Percentiles rank a stretch among this genome's conserved stretches.
Evolutionary conservation across 768 basidiomycete genomes (phyloP).

Genomic region (Sporobolomyces roseus): DNA sequence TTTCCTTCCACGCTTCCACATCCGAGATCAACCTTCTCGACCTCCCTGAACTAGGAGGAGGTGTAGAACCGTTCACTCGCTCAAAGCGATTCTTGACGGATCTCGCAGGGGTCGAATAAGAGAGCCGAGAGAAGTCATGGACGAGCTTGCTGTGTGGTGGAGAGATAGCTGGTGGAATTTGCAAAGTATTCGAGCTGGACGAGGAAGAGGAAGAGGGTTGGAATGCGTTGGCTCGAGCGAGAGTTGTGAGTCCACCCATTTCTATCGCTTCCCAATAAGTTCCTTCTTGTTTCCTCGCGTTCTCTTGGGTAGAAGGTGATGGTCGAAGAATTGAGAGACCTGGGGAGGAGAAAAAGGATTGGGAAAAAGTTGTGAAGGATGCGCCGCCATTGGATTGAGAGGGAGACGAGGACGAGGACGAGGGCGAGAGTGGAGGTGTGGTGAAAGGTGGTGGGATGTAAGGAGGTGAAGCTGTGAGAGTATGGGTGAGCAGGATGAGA

Average conservation of each 20-base stretch:
- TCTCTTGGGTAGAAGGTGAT: not conserved
- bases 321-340: constrained; percentile 39
- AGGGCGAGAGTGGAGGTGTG: not conserved
- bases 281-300: constrained; percentile 11
- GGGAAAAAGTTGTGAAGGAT: constrained; percentile 13
- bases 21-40: constrained; percentile 12
- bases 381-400: not conserved
- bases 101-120: constrained; percentile 16
- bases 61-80: not conserved
- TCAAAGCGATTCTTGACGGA: not conserved
- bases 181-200: not conserved
- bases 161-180: not conserved
- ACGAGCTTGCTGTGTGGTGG: not conserved
- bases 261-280: constrained; percentile 20
- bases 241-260: constrained; percentile 16
- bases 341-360: constrained; percentile 38
- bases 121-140: constrained; percentile 17
- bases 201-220: not conserved
- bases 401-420: constrained; percentile 5
- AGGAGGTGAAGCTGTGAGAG: not conserved
- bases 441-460: constrained; percentile 7
- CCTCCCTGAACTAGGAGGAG: not conserved
- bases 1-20: constrained; percentile 40
- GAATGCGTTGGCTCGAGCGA: constrained; percentile 6
- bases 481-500: not conserved